phyloP scores from a whole-genome alignment of 2,329 filamentous ascomycete species.

The Ascochyta koolunga region DNA sequence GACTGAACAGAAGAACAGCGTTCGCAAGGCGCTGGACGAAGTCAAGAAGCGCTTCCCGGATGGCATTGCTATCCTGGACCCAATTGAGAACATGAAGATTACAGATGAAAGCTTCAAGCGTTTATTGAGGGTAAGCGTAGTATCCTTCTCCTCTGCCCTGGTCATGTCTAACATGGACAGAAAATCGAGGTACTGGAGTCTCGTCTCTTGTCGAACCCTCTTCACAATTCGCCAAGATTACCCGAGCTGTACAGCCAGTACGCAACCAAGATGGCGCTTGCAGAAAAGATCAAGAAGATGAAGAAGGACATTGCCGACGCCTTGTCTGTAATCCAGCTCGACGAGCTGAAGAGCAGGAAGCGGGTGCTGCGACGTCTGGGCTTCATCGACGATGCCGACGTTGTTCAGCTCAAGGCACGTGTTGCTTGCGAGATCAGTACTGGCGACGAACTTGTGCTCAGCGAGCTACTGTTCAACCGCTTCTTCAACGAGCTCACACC shows the following conservation, averaged over 20 bases:
- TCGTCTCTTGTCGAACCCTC: conserved; percentile 81
- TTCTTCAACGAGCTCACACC: conserved; percentile 97
- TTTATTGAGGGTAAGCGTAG: conserved; percentile 66
- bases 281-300: conserved; percentile 80
- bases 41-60: conserved; percentile 89
- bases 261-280: conserved; percentile 75
- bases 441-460: conserved; percentile 90
- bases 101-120: conserved; percentile 92
- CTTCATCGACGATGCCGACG: conserved; percentile 94
- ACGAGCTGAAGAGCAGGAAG: conserved; percentile 95
- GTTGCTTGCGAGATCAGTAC: conserved; percentile 98
- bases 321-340: conserved; percentile 87
- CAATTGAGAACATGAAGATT: conserved; percentile 96
- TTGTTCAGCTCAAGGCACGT: conserved; percentile 94
- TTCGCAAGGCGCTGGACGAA: conserved; percentile 74
- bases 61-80: conserved; percentile 85
- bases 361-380: conserved; percentile 90
- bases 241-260: conserved; percentile 88
- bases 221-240: conserved; percentile 87
- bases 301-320: conserved; percentile 88
- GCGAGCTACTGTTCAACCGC: conserved; percentile 91
- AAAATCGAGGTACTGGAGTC: conserved; percentile 98
- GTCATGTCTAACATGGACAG: conserved; percentile 48
- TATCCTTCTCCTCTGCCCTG: not conserved
- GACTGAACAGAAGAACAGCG: conserved; percentile 69